Percentiles rank a stretch among this genome's conserved stretches.
Evolutionary conservation across 441 rosid genomes (phyloP).

Genomic region (Metrosideros polymorpha): DNA sequence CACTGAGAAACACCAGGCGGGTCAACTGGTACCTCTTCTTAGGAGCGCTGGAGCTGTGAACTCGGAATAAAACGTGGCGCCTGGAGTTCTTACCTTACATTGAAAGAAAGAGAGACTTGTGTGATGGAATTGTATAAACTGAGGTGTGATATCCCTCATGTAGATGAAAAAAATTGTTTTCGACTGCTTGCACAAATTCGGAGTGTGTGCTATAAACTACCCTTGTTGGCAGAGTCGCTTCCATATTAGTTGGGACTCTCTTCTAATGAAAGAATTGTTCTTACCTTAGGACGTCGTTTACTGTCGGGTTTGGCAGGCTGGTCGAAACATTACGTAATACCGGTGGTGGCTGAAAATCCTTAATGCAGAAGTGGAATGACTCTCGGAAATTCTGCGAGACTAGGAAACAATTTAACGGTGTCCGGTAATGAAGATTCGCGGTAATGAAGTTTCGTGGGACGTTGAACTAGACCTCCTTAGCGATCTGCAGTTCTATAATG

Average conservation of each 20-base stretch:
- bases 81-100: not conserved
- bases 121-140: not conserved
- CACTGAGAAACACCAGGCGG: not conserved
- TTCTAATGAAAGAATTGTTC: not conserved
- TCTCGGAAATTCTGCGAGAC: not conserved
- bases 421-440: not conserved
- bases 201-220: not conserved
- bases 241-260: not conserved
- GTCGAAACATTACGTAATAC: not conserved
- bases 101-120: not conserved
- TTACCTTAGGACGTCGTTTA: not conserved
- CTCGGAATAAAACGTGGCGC: not conserved
- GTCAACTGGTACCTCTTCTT: not conserved
- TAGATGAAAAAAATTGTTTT: not conserved
- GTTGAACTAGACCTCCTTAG: not conserved
- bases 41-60: not conserved
- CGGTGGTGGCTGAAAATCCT: not conserved
- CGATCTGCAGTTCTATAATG: not conserved
- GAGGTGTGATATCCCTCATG: not conserved
- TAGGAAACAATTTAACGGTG: not conserved
- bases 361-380: not conserved
- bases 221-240: not conserved
- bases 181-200: not conserved
- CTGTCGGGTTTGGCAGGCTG: not conserved
- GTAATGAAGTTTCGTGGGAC: not conserved